Percentiles rank a stretch among this genome's conserved stretches.
phyloP scores from a whole-genome alignment of 768 basidiomycete species.

The Tylopilus sp. region DNA sequence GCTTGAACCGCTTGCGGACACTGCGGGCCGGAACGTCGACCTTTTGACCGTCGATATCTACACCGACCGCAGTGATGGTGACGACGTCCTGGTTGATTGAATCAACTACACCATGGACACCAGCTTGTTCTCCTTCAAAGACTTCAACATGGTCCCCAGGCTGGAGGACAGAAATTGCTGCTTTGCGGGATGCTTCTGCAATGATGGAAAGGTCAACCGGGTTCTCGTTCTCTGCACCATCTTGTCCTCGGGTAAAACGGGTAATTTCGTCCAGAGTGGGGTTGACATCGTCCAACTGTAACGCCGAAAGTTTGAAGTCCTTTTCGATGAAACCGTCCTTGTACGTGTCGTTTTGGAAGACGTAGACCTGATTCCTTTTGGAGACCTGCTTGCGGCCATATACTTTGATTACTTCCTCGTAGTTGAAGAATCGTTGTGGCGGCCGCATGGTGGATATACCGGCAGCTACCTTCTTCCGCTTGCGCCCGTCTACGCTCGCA shows the following conservation, averaged over 20 bases:
- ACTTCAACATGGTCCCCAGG: slow-evolving; percentile 98
- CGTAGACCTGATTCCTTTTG: slow-evolving; percentile 69
- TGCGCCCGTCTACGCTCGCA: slow-evolving; percentile 59
- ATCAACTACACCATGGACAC: slow-evolving; percentile 89
- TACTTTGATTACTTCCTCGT: slow-evolving; percentile 85
- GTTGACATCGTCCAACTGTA: slow-evolving; percentile 85
- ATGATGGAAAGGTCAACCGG: slow-evolving; percentile 88
- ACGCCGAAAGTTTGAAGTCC: slow-evolving; percentile 79
- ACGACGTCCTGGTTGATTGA: slow-evolving; percentile 87
- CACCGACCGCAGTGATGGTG: slow-evolving; percentile 70
- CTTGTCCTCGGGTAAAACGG: slow-evolving; percentile 75
- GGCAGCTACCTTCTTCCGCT: slow-evolving; percentile 66
- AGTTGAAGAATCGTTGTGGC: slow-evolving; percentile 89
- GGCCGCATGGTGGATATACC: slow-evolving; percentile 66
- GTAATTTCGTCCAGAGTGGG: slow-evolving; percentile 97
- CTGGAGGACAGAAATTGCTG: slow-evolving; percentile 91
- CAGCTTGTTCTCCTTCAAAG: slow-evolving; percentile 94
- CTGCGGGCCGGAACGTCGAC: slow-evolving; percentile 83
- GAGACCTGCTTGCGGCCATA: slow-evolving; percentile 77
- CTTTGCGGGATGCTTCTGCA: slow-evolving; percentile 87
- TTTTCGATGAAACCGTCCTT: slow-evolving; percentile 95
- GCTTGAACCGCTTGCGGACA: slow-evolving; percentile 92
- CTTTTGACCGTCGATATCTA: slow-evolving; percentile 84
- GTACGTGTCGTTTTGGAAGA: slow-evolving; percentile 93
- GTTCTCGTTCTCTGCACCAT: slow-evolving; percentile 61